Evolutionary conservation across 2,329 filamentous ascomycete species (phyloP).

Genomic region (Fusarium sp.): DNA sequence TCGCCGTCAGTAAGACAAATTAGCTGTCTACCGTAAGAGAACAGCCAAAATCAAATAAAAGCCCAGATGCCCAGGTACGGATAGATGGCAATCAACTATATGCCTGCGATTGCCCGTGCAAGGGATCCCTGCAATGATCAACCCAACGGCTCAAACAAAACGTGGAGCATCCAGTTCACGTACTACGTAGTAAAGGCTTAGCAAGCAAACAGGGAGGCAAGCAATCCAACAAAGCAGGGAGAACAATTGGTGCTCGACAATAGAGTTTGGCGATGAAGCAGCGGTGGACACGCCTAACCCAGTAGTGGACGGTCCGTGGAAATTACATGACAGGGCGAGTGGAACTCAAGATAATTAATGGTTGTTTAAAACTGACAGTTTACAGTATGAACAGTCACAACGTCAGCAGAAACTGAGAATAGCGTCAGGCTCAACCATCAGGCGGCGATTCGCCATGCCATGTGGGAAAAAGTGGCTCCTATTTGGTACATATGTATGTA

Average conservation of each 20-base stretch:
- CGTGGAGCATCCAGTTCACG: background rate
- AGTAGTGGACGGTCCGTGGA: constrained; percentile 31
- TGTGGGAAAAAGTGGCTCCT: constrained; percentile 28
- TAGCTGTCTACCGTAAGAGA: background rate
- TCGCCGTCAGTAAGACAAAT: background rate
- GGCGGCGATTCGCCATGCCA: constrained; percentile 25
- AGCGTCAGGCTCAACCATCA: constrained; percentile 22
- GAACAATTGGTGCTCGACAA: constrained; percentile 26
- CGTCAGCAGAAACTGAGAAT: constrained; percentile 9
- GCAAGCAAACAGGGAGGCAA: constrained; percentile 18
- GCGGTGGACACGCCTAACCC: constrained; percentile 30
- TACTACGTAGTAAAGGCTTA: constrained; percentile 21
- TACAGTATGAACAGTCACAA: background rate
- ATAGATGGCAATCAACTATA: background rate
- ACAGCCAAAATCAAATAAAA: background rate
- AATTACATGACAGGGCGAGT: constrained; percentile 33
- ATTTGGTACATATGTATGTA: background rate
- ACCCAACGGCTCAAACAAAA: constrained; percentile 22
- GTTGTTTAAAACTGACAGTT: background rate
- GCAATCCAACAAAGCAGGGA: constrained; percentile 11
- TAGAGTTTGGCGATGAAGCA: constrained; percentile 44
- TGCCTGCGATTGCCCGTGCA: constrained; percentile 1
- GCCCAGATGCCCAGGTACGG: background rate
- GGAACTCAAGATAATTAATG: background rate
- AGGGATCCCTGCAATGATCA: constrained; percentile 16